Conservation (phyloP, 139 green algal genomes). For the Monoraphidium neglectum region DNA sequence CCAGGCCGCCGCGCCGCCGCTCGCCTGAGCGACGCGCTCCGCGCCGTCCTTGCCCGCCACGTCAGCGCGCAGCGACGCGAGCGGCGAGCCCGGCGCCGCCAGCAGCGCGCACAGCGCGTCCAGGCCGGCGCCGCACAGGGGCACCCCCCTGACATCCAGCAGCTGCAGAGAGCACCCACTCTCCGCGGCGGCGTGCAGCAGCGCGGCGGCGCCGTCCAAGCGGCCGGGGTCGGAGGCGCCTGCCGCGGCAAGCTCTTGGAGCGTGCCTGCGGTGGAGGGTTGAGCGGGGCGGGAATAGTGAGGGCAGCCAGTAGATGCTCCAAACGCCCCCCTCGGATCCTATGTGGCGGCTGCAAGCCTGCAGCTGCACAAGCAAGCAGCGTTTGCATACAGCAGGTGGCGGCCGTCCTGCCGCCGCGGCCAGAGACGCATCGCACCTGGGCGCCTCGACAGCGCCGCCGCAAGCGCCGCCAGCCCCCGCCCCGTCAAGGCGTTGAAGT, state of each 20-base stretch:
- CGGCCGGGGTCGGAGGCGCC: conserved; percentile 25
- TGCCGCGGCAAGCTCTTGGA: conserved; percentile 49
- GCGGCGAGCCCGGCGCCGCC: conserved; percentile 33
- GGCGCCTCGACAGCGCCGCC: conserved; percentile 43
- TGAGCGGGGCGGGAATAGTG: too few relatives aligned
- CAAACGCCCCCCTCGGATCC: too few relatives aligned
- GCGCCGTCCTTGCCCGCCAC: conserved; percentile 45
- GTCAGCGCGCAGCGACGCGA: conserved; percentile 53
- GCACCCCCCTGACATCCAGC: conserved; percentile 51
- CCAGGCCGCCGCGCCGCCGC: too few relatives aligned
- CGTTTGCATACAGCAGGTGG: too few relatives aligned
- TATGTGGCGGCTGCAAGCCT: background rate
- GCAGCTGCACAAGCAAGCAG: background rate
- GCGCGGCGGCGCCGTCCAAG: conserved; percentile 33
- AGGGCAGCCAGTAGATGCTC: too few relatives aligned
- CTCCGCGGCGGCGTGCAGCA: conserved; percentile 38
- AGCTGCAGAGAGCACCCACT: conserved; percentile 50
- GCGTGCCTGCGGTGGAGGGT: conserved; percentile 28
- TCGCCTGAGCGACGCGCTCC: conserved; percentile 45
- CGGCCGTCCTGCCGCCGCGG: too few relatives aligned
- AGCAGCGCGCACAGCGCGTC: conserved; percentile 49
- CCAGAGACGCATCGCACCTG: conserved; percentile 14
- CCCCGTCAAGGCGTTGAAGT: conserved; percentile 39
- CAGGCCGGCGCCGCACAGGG: conserved; percentile 15
- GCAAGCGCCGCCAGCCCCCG: conserved; percentile 37